Conservation (phyloP, 345 rosid species). For the Populus ilicifolia region DNA sequence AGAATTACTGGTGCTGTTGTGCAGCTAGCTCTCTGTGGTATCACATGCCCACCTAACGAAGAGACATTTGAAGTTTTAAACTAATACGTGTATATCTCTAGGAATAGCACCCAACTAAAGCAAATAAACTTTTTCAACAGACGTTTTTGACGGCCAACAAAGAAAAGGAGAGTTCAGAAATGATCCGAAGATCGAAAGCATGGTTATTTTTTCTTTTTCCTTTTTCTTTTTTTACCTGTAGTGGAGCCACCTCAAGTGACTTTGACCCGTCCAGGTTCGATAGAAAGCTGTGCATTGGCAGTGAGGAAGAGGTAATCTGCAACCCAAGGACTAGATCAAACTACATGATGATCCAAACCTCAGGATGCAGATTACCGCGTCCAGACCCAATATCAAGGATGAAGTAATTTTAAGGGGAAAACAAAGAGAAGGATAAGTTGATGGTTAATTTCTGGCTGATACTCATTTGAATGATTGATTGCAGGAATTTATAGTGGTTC, state of each 20-base stretch:
- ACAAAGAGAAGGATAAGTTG: background rate
- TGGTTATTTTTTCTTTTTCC: background rate
- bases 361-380: slow-evolving; percentile 74
- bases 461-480: background rate
- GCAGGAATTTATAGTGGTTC: slow-evolving; percentile 4
- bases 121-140: background rate
- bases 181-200: background rate
- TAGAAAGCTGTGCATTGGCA: slow-evolving; percentile 23
- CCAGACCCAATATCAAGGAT: slow-evolving; percentile 32
- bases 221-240: no score
- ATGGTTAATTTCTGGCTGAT: background rate
- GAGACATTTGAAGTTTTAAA: background rate
- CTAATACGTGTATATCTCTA: background rate
- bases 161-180: background rate
- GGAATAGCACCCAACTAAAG: background rate
- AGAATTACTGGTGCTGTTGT: background rate
- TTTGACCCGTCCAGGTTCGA: background rate
- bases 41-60: background rate
- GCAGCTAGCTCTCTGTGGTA: background rate
- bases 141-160: background rate
- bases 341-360: slow-evolving; percentile 46
- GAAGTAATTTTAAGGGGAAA: background rate
- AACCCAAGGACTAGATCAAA: slow-evolving; percentile 46
- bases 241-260: background rate
- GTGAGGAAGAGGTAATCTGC: slow-evolving; percentile 60